These are phyloP conservation scores for Paramecium biaurelia DNA, from an alignment of 73 alveolate species.

Conservation along the genomic window DNA sequence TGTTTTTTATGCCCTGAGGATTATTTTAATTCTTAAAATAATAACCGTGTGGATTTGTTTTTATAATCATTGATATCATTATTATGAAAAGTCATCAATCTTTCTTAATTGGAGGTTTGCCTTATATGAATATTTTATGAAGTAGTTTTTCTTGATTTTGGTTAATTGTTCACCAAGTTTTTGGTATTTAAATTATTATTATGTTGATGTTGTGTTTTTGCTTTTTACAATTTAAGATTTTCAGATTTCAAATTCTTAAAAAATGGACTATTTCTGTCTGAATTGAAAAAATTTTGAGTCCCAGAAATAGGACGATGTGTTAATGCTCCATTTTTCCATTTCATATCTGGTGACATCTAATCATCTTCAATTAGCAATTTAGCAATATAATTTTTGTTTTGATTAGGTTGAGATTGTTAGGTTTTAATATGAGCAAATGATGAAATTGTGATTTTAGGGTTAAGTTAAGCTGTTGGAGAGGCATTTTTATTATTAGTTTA, in stretches of 20 bases:
- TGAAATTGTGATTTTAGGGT: background rate
- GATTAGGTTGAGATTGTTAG: background rate
- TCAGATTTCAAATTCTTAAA: background rate
- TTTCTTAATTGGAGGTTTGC: slow-evolving; percentile 26
- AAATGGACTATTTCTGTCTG: slow-evolving; percentile 28
- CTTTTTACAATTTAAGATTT: background rate
- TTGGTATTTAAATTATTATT: background rate
- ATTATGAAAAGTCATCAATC: background rate
- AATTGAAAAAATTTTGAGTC: slow-evolving; percentile 24
- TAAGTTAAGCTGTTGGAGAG: background rate
- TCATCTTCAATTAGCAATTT: slow-evolving; percentile 36
- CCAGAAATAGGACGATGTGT: slow-evolving; percentile 50
- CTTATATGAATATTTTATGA: background rate
- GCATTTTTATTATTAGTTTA: background rate
- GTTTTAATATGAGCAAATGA: background rate
- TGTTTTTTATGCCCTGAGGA: background rate
- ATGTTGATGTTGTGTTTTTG: background rate
- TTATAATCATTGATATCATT: background rate
- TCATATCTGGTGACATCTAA: background rate
- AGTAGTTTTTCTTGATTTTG: slow-evolving; percentile 5
- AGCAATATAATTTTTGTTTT: background rate
- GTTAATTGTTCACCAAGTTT: background rate
- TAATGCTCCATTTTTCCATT: slow-evolving; percentile 38
- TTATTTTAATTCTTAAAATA: background rate
- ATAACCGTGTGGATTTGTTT: background rate